These are phyloP conservation scores for Colletotrichum sp. DNA, from an alignment of 2,329 filamentous ascomycete genomes.

Conservation along the genomic window DNA sequence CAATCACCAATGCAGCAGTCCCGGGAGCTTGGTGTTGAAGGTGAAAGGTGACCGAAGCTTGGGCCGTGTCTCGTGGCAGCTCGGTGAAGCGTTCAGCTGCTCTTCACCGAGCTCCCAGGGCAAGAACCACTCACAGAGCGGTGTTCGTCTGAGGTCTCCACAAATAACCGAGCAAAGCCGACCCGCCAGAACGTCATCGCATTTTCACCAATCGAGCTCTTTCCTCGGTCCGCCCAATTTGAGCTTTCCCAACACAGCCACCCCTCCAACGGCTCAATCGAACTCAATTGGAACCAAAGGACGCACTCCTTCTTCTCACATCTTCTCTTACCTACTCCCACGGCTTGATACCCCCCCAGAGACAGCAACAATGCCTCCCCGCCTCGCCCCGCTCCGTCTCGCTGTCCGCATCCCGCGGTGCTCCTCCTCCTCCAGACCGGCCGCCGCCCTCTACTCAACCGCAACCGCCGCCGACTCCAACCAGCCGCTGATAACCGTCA, in stretches of 20 bases:
- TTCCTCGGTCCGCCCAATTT: constrained; percentile 9
- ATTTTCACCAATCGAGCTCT: constrained; percentile 7
- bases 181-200: constrained; percentile 16
- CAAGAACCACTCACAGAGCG: neutral
- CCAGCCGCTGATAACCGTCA: constrained; percentile 68
- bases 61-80: neutral
- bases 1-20: neutral
- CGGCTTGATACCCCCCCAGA: neutral
- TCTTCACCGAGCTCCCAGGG: neutral
- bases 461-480: constrained; percentile 40
- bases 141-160: neutral
- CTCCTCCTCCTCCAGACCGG: neutral
- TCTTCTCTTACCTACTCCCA: neutral
- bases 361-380: constrained; percentile 35
- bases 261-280: neutral
- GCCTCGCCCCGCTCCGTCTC: constrained; percentile 25
- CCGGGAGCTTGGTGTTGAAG: neutral
- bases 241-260: neutral
- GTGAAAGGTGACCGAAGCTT: neutral
- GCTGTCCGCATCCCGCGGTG: constrained; percentile 24
- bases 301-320: neutral
- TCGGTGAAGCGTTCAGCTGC: neutral
- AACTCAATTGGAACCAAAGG: neutral
- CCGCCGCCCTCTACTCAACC: constrained; percentile 44
- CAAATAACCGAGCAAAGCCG: constrained; percentile 18